Conservation (phyloP, 139 green algal species). For the Tetradesmus lagerheimii region DNA sequence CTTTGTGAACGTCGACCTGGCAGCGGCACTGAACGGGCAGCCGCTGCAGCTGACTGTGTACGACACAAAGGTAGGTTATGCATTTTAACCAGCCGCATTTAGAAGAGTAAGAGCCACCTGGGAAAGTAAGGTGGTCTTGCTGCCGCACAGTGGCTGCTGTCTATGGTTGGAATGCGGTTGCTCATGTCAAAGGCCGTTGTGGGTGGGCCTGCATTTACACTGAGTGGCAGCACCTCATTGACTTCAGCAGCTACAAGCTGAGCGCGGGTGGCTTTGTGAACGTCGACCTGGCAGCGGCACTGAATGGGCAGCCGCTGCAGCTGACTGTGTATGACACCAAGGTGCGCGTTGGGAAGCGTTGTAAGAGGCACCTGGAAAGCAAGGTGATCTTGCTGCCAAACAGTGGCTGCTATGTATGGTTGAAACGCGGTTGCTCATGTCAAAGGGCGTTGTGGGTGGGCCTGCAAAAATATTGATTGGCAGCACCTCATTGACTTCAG, state of each 20-base stretch:
- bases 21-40: constrained; percentile 43
- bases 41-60: constrained; percentile 48
- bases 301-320: constrained; percentile 49
- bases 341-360: neutral
- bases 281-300: constrained; percentile 43
- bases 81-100: neutral
- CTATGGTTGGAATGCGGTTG: too few relatives aligned
- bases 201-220: too few relatives aligned
- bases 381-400: neutral
- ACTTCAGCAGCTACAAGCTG: constrained; percentile 47
- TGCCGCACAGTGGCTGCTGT: too few relatives aligned
- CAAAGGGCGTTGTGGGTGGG: too few relatives aligned
- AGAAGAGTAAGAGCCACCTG: neutral
- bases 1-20: constrained; percentile 43
- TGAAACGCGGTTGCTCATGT: too few relatives aligned
- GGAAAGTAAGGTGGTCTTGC: neutral
- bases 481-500: constrained; percentile 54
- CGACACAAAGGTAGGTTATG: constrained; percentile 26
- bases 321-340: constrained; percentile 40
- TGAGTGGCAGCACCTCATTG: constrained; percentile 55
- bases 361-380: too few relatives aligned
- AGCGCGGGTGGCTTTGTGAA: constrained; percentile 37
- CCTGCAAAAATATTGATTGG: too few relatives aligned
- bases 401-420: too few relatives aligned
- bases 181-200: too few relatives aligned